phyloP scores from a whole-genome alignment of 2,329 filamentous ascomycete genomes.

The Claviceps sp. region DNA sequence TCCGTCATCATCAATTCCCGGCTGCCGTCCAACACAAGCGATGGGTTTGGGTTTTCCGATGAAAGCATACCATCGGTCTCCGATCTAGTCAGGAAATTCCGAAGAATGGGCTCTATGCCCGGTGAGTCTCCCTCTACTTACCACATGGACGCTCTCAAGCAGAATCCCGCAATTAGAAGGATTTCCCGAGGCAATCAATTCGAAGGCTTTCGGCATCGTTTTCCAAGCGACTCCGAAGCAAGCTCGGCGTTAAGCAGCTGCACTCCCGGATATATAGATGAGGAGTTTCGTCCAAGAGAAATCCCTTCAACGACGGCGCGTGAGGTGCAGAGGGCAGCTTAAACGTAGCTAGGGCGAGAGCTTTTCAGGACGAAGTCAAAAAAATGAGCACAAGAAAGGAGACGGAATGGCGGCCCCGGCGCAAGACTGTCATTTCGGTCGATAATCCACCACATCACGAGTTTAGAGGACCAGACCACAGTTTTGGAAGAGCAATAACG shows the following conservation, averaged over 20 bases:
- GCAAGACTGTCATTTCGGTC: neutral
- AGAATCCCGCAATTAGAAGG: slow-evolving; percentile 2
- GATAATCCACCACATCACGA: neutral
- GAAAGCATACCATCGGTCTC: slow-evolving; percentile 11
- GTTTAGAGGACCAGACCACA: neutral
- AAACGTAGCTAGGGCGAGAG: neutral
- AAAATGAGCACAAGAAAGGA: neutral
- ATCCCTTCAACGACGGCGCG: neutral
- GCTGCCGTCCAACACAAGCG: slow-evolving; percentile 2
- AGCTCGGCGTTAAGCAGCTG: neutral
- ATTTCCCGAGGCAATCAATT: slow-evolving; percentile 4
- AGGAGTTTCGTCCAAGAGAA: neutral
- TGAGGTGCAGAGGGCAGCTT: neutral
- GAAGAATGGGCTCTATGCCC: slow-evolving; percentile 10
- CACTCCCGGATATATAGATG: neutral
- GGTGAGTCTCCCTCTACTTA: neutral
- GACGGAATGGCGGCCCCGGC: neutral
- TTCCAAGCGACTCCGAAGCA: slow-evolving; percentile 6
- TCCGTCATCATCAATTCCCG: neutral
- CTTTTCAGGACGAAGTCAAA: neutral
- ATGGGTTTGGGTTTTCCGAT: neutral
- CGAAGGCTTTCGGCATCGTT: slow-evolving; percentile 5
- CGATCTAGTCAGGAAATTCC: slow-evolving; percentile 14
- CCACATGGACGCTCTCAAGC: neutral
- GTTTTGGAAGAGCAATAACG: slow-evolving; percentile 6